Conservation (phyloP, 176 grass and related monocot species). For the Aegilops bicornis region DNA sequence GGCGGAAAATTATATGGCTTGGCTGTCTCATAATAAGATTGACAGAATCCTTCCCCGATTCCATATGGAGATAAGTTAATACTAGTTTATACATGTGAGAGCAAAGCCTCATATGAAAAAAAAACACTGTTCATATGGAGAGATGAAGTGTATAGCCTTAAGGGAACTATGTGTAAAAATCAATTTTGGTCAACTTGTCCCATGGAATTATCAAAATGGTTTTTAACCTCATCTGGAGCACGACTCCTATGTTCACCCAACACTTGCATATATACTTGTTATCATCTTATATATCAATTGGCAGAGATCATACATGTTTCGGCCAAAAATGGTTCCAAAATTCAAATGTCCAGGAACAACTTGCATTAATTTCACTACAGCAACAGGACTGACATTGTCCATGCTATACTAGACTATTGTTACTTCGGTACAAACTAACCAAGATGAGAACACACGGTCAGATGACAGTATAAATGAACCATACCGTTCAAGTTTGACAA, state of each 20-base stretch:
- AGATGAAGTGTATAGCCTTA: background rate
- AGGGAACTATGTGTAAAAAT: constrained; percentile 31
- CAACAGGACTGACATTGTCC: background rate
- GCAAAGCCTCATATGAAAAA: constrained; percentile 35
- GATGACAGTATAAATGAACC: background rate
- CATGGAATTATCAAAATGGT: background rate
- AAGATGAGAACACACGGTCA: background rate
- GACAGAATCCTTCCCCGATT: constrained; percentile 24
- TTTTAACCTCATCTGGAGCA: background rate
- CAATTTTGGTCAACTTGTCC: constrained; percentile 7
- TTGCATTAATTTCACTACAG: background rate
- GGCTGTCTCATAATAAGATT: constrained; percentile 25
- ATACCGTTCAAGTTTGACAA: background rate
- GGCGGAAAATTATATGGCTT: background rate
- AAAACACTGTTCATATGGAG: constrained; percentile 12
- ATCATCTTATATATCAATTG: background rate
- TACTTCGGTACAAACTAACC: background rate
- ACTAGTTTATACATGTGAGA: constrained; percentile 24
- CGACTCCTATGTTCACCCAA: background rate
- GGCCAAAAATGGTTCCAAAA: background rate
- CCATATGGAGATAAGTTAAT: constrained; percentile 22
- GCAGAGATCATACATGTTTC: background rate
- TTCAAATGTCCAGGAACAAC: background rate
- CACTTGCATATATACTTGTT: background rate
- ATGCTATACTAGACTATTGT: background rate